Evolutionary conservation across 2,329 filamentous ascomycete species (phyloP).

Genomic region (Clonostachys solani): DNA sequence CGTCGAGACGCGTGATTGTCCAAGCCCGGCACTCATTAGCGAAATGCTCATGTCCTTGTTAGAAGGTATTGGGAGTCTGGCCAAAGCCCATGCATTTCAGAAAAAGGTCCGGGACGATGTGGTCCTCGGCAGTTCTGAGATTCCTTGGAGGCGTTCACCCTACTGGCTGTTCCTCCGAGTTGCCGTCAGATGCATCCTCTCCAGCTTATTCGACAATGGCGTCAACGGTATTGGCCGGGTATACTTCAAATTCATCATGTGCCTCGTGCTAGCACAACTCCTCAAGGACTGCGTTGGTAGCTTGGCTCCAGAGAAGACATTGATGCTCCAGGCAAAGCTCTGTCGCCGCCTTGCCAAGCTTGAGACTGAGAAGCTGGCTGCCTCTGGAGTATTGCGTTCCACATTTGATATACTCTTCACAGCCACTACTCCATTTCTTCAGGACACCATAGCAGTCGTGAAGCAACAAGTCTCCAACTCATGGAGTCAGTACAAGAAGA

Average conservation of each 20-base stretch:
- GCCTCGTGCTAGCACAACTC: slow-evolving; percentile 37
- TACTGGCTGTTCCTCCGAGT: slow-evolving; percentile 62
- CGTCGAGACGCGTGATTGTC: slow-evolving; percentile 48
- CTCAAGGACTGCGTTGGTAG: slow-evolving; percentile 26
- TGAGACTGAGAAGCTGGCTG: neutral
- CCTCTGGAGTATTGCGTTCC: neutral
- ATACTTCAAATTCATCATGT: slow-evolving; percentile 55
- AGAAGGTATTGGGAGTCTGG: slow-evolving; percentile 44
- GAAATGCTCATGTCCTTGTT: slow-evolving; percentile 58
- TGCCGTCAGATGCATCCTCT: slow-evolving; percentile 46
- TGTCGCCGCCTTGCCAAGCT: slow-evolving; percentile 2
- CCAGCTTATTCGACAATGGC: slow-evolving; percentile 22
- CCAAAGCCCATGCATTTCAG: slow-evolving; percentile 31
- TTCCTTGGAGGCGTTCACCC: slow-evolving; percentile 59
- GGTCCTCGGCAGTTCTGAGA: slow-evolving; percentile 34
- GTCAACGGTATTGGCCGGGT: neutral
- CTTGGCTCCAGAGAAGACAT: slow-evolving; percentile 9
- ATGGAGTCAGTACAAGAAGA: neutral
- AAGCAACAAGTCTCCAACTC: neutral
- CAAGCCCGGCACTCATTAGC: slow-evolving; percentile 50
- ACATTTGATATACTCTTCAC: neutral
- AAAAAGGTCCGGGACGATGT: slow-evolving; percentile 64
- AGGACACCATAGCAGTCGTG: neutral
- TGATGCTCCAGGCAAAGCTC: neutral
- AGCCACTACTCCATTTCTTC: neutral